Conservation (phyloP, 352 stramenopile genomes). For the Phytophthora megakarya region DNA sequence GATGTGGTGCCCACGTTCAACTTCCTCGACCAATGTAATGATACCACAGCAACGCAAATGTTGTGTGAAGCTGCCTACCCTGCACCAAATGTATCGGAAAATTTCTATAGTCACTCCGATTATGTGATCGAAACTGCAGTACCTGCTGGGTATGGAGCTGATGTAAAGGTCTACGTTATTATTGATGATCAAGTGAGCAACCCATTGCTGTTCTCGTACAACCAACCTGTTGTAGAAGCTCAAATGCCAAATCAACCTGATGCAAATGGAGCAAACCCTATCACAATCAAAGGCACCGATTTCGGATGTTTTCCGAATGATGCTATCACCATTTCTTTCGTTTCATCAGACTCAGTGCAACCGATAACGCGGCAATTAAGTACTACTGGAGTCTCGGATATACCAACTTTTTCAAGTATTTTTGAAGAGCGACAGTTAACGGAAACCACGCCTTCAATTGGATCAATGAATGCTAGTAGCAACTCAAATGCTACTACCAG, state of each 20-base stretch:
- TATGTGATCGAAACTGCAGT: constrained; percentile 55
- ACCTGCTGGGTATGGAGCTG: constrained; percentile 51
- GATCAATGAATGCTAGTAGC: constrained; percentile 2
- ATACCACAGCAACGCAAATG: constrained; percentile 30
- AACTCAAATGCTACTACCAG: neutral
- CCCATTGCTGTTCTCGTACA: constrained; percentile 57
- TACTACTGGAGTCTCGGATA: neutral
- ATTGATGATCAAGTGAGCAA: constrained; percentile 58
- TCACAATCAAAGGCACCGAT: constrained; percentile 66
- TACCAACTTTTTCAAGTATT: constrained; percentile 1
- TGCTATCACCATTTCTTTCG: constrained; percentile 56
- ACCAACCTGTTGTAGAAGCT: constrained; percentile 54
- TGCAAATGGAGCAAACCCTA: constrained; percentile 61
- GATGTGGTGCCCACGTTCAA: constrained; percentile 35
- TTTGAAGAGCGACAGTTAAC: constrained; percentile 4
- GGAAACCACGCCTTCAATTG: constrained; percentile 9
- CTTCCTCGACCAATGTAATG: constrained; percentile 39
- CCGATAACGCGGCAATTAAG: constrained; percentile 22
- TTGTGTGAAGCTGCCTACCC: constrained; percentile 34
- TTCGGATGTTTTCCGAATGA: constrained; percentile 72
- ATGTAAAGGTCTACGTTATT: constrained; percentile 50
- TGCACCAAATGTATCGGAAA: constrained; percentile 29
- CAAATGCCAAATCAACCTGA: constrained; percentile 74
- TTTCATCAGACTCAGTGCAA: constrained; percentile 20
- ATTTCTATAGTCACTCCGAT: constrained; percentile 47